These are phyloP conservation scores for Echium plantagineum DNA, from an alignment of 257 asterid species.

Conservation along the genomic window DNA sequence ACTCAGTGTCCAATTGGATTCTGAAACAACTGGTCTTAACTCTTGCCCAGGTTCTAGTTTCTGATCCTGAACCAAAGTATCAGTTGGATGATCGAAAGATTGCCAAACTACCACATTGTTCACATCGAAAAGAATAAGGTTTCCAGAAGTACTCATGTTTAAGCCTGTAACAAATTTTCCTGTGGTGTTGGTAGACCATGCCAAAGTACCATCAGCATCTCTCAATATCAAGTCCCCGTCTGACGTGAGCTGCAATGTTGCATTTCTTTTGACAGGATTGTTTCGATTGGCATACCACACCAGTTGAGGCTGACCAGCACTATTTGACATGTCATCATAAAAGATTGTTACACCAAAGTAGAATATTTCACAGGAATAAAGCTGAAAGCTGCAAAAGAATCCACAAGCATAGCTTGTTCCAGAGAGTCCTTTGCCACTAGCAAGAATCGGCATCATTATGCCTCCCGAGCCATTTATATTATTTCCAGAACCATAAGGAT, in stretches of 20 bases:
- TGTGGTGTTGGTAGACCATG: slow-evolving; percentile 36
- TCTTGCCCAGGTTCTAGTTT: slow-evolving; percentile 19
- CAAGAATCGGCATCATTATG: no score
- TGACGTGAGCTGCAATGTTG: slow-evolving; percentile 25
- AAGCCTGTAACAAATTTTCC: slow-evolving; percentile 22
- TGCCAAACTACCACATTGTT: slow-evolving; percentile 28
- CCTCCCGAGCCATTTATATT: no score
- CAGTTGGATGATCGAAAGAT: slow-evolving; percentile 34
- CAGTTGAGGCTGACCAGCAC: slow-evolving; percentile 19
- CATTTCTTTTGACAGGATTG: slow-evolving; percentile 22
- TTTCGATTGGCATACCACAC: slow-evolving; percentile 43
- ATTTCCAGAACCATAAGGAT: no score
- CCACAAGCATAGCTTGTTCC: slow-evolving; percentile 15
- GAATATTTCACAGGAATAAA: slow-evolving; percentile 19
- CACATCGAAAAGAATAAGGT: slow-evolving; percentile 23
- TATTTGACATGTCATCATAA: slow-evolving; percentile 15
- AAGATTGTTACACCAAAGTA: slow-evolving; percentile 30
- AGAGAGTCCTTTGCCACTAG: no score
- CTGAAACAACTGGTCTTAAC: slow-evolving; percentile 25
- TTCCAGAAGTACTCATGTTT: slow-evolving; percentile 27
- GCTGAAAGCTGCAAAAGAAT: slow-evolving; percentile 22
- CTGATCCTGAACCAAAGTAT: slow-evolving; percentile 29
- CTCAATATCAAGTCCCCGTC: slow-evolving; percentile 25
- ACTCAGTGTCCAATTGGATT: slow-evolving; percentile 21
- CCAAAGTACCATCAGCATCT: slow-evolving; percentile 26